Conservation (phyloP, 306 rosid genomes). For the Prunus salicina region DNA sequence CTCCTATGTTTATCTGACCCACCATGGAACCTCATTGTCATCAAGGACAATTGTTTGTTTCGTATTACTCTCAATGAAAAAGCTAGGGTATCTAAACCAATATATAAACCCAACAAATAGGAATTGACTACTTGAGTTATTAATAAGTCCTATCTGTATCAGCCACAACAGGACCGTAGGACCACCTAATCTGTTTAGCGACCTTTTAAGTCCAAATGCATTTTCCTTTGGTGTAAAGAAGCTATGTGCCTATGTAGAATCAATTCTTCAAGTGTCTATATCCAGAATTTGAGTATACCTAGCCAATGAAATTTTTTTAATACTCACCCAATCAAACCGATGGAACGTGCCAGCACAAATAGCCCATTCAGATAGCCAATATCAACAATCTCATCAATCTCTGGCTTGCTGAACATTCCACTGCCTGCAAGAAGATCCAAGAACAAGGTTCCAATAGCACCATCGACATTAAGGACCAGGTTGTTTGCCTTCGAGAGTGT, state of each 20-base stretch:
- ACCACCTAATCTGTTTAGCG: constrained; percentile 27
- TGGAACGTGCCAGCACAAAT: constrained; percentile 94
- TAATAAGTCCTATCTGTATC: constrained; percentile 10
- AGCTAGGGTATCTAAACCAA: neutral
- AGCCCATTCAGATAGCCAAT: constrained; percentile 98
- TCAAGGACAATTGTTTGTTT: neutral
- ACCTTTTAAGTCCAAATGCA: constrained; percentile 4
- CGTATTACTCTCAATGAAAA: neutral
- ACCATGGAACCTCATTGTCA: neutral
- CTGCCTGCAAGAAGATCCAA: constrained; percentile 98
- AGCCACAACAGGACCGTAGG: constrained; percentile 14
- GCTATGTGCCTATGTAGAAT: constrained; percentile 12
- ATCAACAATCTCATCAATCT: constrained; percentile 84
- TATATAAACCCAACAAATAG: neutral
- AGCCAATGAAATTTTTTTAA: constrained; percentile 6
- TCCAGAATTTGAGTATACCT: constrained; percentile 22
- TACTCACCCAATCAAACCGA: constrained; percentile 95
- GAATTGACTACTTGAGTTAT: constrained; percentile 3
- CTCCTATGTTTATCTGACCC: neutral
- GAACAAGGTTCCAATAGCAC: constrained; percentile 96
- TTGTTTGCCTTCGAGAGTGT: constrained; percentile 96
- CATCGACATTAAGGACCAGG: constrained; percentile 94
- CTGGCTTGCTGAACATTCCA: constrained; percentile 93
- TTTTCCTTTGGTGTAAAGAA: constrained; percentile 24
- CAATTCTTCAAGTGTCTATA: constrained; percentile 7